These are phyloP conservation scores for Aspergillus ellipticus DNA, from an alignment of 495 filamentous ascomycete genomes.

Conservation along the genomic window DNA sequence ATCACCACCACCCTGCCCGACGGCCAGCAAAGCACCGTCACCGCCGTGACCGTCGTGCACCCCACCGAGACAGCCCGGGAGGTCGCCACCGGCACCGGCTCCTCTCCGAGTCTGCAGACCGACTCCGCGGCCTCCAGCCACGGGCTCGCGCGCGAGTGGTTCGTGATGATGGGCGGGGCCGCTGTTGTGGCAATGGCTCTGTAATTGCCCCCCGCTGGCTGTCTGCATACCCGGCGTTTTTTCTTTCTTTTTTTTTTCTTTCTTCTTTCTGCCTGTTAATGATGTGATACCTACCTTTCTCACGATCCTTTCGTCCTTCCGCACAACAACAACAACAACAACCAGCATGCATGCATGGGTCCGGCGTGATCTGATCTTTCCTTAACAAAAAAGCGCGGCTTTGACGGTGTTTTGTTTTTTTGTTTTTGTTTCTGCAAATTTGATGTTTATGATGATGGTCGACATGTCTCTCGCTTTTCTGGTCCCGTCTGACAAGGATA, in stretches of 20 bases:
- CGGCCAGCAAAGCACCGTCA: constrained; percentile 49
- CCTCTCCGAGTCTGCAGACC: constrained; percentile 43
- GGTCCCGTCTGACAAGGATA: background rate
- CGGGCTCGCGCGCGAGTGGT: constrained; percentile 35
- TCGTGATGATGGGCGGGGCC: constrained; percentile 43
- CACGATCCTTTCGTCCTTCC: constrained; percentile 17
- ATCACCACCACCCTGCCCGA: constrained; percentile 69
- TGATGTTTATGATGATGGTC: background rate
- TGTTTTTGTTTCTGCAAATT: background rate
- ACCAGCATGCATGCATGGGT: constrained; percentile 1
- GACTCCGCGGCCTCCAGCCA: constrained; percentile 28
- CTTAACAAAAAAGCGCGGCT: background rate
- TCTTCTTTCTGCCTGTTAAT: constrained; percentile 21
- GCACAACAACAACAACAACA: too few relatives aligned
- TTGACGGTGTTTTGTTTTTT: background rate
- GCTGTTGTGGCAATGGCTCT: constrained; percentile 38
- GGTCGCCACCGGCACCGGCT: constrained; percentile 21
- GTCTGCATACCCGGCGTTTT: background rate
- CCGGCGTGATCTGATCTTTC: too few relatives aligned
- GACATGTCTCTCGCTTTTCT: constrained; percentile 8
- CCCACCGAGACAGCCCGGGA: constrained; percentile 24
- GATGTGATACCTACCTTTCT: constrained; percentile 3
- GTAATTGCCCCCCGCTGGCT: constrained; percentile 12
- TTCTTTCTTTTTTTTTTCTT: constrained; percentile 30
- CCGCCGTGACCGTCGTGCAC: constrained; percentile 44